phyloP scores from a whole-genome alignment of 1,139 yeast species.

The Taphrina populina region DNA sequence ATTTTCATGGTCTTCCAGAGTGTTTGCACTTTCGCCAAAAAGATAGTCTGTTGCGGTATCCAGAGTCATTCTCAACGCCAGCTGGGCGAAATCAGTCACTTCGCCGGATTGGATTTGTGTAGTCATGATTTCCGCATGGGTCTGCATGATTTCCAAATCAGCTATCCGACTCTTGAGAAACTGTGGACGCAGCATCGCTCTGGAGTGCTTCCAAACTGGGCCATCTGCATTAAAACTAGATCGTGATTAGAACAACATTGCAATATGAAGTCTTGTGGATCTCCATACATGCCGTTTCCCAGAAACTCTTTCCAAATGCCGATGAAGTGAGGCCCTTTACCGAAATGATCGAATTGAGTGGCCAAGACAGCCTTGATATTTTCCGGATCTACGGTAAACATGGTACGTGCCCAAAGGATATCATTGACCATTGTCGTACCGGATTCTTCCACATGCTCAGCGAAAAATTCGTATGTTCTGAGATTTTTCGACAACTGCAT shows the following conservation, averaged over 20 bases:
- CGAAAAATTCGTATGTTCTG: conserved; percentile 2
- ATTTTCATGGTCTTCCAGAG: conserved; percentile 44
- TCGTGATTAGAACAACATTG: too few species aligned
- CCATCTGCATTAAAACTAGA: conserved; percentile 54
- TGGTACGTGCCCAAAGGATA: conserved; percentile 5
- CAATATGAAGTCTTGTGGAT: too few species aligned
- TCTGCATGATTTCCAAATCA: conserved; percentile 53
- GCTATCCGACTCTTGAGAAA: conserved; percentile 58
- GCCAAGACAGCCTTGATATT: conserved; percentile 44
- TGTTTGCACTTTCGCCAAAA: conserved; percentile 56
- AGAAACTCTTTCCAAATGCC: conserved; percentile 40
- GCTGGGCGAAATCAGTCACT: conserved; percentile 52
- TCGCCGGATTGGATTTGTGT: conserved; percentile 45
- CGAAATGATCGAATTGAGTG: conserved; percentile 53
- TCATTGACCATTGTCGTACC: conserved; percentile 17
- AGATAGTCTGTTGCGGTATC: conserved; percentile 62
- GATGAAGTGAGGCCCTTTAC: conserved; percentile 52
- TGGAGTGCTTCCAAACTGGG: conserved; percentile 58
- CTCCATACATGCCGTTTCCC: conserved; percentile 56
- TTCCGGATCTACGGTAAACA: conserved; percentile 22
- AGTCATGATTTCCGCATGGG: conserved; percentile 50
- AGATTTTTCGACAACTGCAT: not conserved
- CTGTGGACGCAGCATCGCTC: conserved; percentile 61
- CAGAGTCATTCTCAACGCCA: conserved; percentile 55
- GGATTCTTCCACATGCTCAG: not conserved